Evolutionary conservation across 345 rosid species (phyloP).

Genomic region (Jatropha curcas): DNA sequence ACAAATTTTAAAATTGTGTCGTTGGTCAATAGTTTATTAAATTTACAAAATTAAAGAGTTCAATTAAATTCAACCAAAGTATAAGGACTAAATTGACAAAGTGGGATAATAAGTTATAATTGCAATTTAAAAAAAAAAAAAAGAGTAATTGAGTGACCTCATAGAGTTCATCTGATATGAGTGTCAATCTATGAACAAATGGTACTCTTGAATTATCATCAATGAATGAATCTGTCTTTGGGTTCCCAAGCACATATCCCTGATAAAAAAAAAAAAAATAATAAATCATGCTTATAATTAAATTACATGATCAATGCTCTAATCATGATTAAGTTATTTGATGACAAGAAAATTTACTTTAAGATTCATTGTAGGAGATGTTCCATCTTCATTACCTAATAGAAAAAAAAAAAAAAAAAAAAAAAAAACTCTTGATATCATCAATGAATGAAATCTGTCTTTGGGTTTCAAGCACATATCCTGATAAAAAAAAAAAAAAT

Average conservation of each 20-base stretch:
- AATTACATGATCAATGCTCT: too few relatives aligned
- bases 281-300: too few relatives aligned
- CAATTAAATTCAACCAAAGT: too few relatives aligned
- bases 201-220: conserved; percentile 26
- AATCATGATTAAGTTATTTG: too few relatives aligned
- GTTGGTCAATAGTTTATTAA: too few relatives aligned
- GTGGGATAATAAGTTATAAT: too few relatives aligned
- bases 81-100: too few relatives aligned
- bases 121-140: too few relatives aligned
- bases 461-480: conserved; percentile 27
- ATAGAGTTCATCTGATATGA: conserved; percentile 34
- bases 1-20: too few relatives aligned
- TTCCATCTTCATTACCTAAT: conserved; percentile 33
- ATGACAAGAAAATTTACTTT: too few relatives aligned
- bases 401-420: too few relatives aligned
- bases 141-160: conserved; percentile 8
- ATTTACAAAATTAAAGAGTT: too few relatives aligned
- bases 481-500: not conserved
- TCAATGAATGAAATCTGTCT: conserved; percentile 18
- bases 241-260: conserved; percentile 30
- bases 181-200: conserved; percentile 28
- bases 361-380: conserved; percentile 28
- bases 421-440: conserved; percentile 18
- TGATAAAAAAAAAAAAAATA: not conserved
- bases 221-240: conserved; percentile 15